Evolutionary conservation across 306 rosid species (phyloP), one percentile per base, ranked within the genome.

Genomic region (Parietaria judaica): DNA sequence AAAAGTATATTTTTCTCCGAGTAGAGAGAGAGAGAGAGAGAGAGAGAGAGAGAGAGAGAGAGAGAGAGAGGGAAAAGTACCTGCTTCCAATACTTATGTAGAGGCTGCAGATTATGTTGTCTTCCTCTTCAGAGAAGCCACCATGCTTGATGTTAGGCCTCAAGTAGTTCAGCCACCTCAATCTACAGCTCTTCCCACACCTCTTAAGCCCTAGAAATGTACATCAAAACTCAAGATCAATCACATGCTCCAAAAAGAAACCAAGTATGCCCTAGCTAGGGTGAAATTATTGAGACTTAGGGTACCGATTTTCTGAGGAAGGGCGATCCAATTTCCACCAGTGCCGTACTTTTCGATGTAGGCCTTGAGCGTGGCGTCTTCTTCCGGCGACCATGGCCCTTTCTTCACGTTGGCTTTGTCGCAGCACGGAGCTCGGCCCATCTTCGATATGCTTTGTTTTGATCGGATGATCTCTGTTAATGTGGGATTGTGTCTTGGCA

Each of bases 51-150:
- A 37, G 39, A 61, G 57, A 44, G 46, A 54, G 51, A 54, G 43
- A n/a, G 51, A 17, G 39, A 51, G 60, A 41, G 61, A 68, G 56
- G 75, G 61, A 67, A 45, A 63, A 16, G 53, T 5, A 91, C 98
- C 98, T 88, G 98, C 99, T 94, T 51, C 99, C 99, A 72, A 94
- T 94, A 84, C 99, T 94, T 41, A 94, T 94, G 63, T 94, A 94
- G 77, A 94, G 99, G 68, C 72, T 89, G 72, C 97, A 86, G 50
- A 94, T 94, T 79, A 84, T 81, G 81, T 83, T 84, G 84, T 94
- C 99, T 77, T 94, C 99, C 84, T 94, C 97, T 74, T 94, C 99
- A 45, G 97, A 84, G 80, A 94, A 94, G 63, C 97, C 97, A 50
- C 99, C 99, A 79, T 94, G 99, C 77, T 86, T 94, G 80, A 94